Conservation (phyloP, 2,329 filamentous ascomycete genomes). For the Sporothrix pallida region DNA sequence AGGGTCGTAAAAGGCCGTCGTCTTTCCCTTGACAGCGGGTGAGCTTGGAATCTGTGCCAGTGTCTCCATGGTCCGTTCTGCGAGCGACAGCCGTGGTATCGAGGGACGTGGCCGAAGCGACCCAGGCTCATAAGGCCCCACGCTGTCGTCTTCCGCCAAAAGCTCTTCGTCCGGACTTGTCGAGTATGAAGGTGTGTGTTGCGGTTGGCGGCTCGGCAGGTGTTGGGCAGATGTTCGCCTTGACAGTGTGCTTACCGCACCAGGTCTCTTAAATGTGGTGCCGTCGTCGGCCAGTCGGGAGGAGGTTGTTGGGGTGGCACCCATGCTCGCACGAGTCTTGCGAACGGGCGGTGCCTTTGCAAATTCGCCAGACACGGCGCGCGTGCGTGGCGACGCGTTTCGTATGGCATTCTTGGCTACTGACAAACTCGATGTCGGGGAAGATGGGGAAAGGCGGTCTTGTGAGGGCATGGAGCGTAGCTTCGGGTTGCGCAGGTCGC, state of each 20-base stretch:
- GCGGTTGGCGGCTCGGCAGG: conserved; percentile 28
- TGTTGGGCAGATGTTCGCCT: conserved; percentile 35
- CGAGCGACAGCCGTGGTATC: conserved; percentile 64
- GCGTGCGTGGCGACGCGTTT: conserved; percentile 34
- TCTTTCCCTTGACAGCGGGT: conserved; percentile 68
- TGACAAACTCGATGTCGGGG: conserved; percentile 25
- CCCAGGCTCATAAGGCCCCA: background rate
- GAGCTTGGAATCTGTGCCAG: conserved; percentile 79
- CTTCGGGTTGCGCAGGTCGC: conserved; percentile 50
- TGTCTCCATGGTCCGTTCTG: conserved; percentile 86
- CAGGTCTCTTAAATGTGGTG: conserved; percentile 33
- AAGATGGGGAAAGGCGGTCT: conserved; percentile 42
- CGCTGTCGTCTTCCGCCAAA: background rate
- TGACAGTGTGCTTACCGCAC: conserved; percentile 32
- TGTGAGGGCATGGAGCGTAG: conserved; percentile 51
- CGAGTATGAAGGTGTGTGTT: conserved; percentile 32
- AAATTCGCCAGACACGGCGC: conserved; percentile 38
- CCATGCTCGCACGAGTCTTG: conserved; percentile 9
- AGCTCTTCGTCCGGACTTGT: conserved; percentile 13
- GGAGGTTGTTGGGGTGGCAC: conserved; percentile 1
- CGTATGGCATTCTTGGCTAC: conserved; percentile 28
- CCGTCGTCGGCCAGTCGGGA: conserved; percentile 23
- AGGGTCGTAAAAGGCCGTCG: conserved; percentile 74
- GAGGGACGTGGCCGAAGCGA: conserved; percentile 27
- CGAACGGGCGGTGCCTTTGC: conserved; percentile 21